phyloP scores from a whole-genome alignment of 352 stramenopile species.

The Phytophthora capsici region DNA sequence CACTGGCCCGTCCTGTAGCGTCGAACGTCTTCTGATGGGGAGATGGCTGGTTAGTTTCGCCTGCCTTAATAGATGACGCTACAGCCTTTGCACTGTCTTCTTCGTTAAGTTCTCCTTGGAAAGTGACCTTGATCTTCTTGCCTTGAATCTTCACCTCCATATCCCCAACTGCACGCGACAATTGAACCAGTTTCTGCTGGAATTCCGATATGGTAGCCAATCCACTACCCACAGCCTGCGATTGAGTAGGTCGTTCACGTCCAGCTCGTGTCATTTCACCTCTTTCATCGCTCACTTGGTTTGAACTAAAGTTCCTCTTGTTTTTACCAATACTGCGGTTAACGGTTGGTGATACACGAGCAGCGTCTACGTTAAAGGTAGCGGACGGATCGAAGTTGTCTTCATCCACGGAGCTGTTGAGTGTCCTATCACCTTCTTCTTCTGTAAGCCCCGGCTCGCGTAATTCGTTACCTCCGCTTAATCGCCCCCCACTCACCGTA shows the following conservation, averaged over 20 bases:
- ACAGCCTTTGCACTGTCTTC: not conserved
- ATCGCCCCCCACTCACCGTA: not conserved
- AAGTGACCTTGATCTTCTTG: conserved; percentile 32
- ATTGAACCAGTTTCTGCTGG: conserved; percentile 17
- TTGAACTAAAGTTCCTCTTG: not conserved
- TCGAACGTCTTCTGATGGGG: conserved; percentile 6
- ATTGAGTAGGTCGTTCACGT: too few species aligned
- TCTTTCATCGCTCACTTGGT: not conserved
- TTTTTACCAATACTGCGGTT: not conserved
- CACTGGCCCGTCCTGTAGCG: not conserved
- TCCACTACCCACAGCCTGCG: too few species aligned
- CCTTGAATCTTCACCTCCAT: conserved; percentile 36
- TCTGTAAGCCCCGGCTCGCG: not conserved
- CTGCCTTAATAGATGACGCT: not conserved
- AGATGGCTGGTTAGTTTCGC: conserved; percentile 2
- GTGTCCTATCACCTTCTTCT: not conserved
- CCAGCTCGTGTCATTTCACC: not conserved
- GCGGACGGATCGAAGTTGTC: not conserved
- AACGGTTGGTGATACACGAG: conserved; percentile 2
- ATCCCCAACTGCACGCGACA: conserved; percentile 29
- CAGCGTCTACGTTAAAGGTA: not conserved
- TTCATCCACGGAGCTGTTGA: conserved; percentile 2
- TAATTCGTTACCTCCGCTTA: not conserved
- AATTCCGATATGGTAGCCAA: not conserved
- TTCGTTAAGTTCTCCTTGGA: conserved; percentile 22